A percentile compares a stretch with the other conserved stretches of the same genome.
Conservation (phyloP, 2,329 filamentous ascomycete species). For the Chaetomiaceae sp. region DNA sequence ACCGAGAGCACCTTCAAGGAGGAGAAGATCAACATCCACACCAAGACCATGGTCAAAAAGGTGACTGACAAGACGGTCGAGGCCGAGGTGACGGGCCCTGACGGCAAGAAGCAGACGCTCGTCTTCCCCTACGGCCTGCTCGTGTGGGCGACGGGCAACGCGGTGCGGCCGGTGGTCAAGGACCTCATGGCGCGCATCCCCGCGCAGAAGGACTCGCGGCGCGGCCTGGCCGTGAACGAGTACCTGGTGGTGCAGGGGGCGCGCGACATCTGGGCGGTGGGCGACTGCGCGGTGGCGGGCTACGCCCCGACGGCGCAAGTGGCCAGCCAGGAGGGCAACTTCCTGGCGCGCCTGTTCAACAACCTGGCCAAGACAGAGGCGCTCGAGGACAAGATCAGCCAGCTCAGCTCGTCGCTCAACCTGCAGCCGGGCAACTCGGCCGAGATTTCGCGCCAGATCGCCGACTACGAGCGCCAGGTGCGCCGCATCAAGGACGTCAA, state of each 20-base stretch:
- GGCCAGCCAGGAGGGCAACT: conserved; percentile 88
- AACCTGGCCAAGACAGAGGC: conserved; percentile 93
- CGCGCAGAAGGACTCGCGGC: conserved; percentile 89
- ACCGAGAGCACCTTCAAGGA: conserved; percentile 99
- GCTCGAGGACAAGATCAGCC: conserved; percentile 68
- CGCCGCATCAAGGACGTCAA: conserved; percentile 89
- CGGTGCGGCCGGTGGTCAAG: conserved; percentile 78
- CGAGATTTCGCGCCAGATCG: conserved; percentile 67
- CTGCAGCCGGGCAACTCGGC: conserved; percentile 60
- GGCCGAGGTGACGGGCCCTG: conserved; percentile 73
- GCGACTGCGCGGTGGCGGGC: conserved; percentile 94
- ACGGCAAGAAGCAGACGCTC: conserved; percentile 76
- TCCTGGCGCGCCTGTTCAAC: conserved; percentile 94
- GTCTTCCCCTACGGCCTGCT: conserved; percentile 89
- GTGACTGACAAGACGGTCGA: conserved; percentile 91
- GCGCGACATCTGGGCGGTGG: conserved; percentile 95
- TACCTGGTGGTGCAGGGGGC: conserved; percentile 97
- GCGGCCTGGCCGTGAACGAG: conserved; percentile 94
- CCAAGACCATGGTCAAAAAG: conserved; percentile 98
- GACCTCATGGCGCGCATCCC: conserved; percentile 90
- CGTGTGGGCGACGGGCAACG: conserved; percentile 97
- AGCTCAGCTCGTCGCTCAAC: conserved; percentile 59
- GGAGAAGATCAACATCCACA: conserved; percentile 94
- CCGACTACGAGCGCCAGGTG: conserved; percentile 77
- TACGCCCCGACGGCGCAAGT: conserved; percentile 98